phyloP scores from a whole-genome alignment of 2,329 filamentous ascomycete genomes.

The Penicillium sp. region DNA sequence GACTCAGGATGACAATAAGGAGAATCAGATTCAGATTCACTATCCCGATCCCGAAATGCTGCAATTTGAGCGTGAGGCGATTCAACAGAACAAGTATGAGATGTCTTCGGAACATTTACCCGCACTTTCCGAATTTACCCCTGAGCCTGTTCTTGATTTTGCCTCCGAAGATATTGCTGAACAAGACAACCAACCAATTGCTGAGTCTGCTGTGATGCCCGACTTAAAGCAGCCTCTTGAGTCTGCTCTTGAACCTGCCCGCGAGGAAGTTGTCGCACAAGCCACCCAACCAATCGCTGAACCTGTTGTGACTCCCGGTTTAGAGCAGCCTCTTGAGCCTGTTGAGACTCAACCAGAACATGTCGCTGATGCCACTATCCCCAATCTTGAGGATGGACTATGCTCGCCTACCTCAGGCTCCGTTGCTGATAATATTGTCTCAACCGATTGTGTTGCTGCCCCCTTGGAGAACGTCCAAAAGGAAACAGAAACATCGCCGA shows the following conservation, averaged over 20 bases:
- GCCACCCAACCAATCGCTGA: not conserved
- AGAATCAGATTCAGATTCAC: conserved; percentile 27
- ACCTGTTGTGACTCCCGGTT: not conserved
- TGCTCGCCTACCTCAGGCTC: conserved; percentile 18
- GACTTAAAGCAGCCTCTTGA: not conserved
- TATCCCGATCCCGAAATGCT: conserved; percentile 2
- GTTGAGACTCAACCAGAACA: conserved; percentile 24
- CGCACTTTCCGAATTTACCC: not conserved
- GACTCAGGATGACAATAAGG: conserved; percentile 28
- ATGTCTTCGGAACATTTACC: not conserved
- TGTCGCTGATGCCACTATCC: conserved; percentile 21
- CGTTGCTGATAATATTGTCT: conserved; percentile 13
- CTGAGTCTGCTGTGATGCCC: conserved; percentile 5
- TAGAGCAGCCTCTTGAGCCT: conserved; percentile 3
- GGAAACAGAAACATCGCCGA: conserved; percentile 19
- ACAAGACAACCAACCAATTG: not conserved
- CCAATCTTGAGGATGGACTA: conserved; percentile 17
- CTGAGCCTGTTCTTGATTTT: conserved; percentile 13
- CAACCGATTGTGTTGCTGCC: conserved; percentile 13
- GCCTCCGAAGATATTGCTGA: not conserved
- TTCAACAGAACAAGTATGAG: conserved; percentile 11
- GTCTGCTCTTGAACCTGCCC: not conserved
- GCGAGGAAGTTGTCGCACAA: not conserved
- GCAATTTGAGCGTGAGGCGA: conserved; percentile 10
- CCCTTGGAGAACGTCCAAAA: conserved; percentile 13